Evolutionary conservation across 2,329 filamentous ascomycete genomes (phyloP), one percentile per base, ranked within the genome.

Genomic region (Aspergillus novofumigatus): DNA sequence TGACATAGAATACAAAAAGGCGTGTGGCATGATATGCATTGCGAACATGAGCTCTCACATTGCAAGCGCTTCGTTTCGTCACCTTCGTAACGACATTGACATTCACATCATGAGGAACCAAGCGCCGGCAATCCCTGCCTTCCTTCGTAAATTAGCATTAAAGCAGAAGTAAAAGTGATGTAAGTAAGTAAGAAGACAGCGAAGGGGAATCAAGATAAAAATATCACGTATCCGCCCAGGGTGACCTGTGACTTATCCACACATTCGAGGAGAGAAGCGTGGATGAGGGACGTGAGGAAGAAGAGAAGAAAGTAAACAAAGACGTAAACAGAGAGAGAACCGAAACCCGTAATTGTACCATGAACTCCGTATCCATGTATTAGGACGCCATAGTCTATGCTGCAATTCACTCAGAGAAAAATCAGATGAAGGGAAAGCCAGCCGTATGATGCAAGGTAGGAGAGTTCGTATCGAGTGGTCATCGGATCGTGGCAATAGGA

Each of bases 361-460:
- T 38, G 32, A 64, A 65, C 62, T 63, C 62, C 62, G 51, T 52
- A 53, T 58, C 61, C 62, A 56, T 56, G 51, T 63, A 54, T 59
- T 59, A 52, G 55, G 55, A 59, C 58, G 63, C 63, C 63, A 52
- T 65, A 60, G 59, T 63, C 63, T 65, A 64, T 65, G 50, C 59
- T 54, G 59, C 59, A 58, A 61, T 58, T 53, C 57, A 53, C 57
- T 49, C 47, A 28, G 41, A 59, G 44, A 51, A 51, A 54, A 55
- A 42, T 38, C 29, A 32, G 35, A 54, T 49, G 44, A 52, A 32
- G 54, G 41, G 53, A 52, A 28, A 41, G 45, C 42, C 42, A 23
- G 44, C 44, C 44, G 44, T 47, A 47, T 47, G 44, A 47, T 47
- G 44, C 44, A 47, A 26, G 21, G 21, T 14, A 23, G 44, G 21